Percentiles rank a stretch among this genome's conserved stretches.
Conservation (phyloP, 1,284 basidiomycete genomes). For the Psilocybe mexicana region DNA sequence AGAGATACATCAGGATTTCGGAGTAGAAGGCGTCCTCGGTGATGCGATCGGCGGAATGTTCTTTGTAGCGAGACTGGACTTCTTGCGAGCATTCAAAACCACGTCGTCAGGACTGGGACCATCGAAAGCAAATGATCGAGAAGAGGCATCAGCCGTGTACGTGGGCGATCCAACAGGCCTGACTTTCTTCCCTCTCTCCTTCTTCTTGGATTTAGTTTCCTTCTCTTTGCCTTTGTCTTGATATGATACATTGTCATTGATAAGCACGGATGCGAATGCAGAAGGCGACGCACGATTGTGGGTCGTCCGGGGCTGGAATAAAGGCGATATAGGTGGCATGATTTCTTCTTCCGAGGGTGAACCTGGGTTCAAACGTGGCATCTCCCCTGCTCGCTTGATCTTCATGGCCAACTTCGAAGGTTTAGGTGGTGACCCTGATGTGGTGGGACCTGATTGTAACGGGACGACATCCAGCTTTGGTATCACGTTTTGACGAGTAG, state of each 20-base stretch:
- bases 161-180: constrained; percentile 20
- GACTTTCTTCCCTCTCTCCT: constrained; percentile 20
- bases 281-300: constrained; percentile 71
- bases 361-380: constrained; percentile 26
- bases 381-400: constrained; percentile 53
- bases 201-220: constrained; percentile 26
- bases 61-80: constrained; percentile 59
- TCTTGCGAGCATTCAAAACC: constrained; percentile 76
- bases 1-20: constrained; percentile 24
- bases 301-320: constrained; percentile 54
- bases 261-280: constrained; percentile 71
- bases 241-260: constrained; percentile 48
- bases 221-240: constrained; percentile 39
- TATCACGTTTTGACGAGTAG: constrained; percentile 36
- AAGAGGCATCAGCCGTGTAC: constrained; percentile 29
- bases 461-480: constrained; percentile 44
- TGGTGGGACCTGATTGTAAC: constrained; percentile 24
- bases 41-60: constrained; percentile 27
- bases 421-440: constrained; percentile 32
- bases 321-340: constrained; percentile 44
- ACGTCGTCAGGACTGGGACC: constrained; percentile 88
- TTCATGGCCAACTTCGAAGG: constrained; percentile 72
- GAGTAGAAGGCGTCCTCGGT: constrained; percentile 27
- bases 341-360: constrained; percentile 39
- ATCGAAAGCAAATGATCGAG: constrained; percentile 66